Conservation (phyloP, 495 filamentous ascomycete genomes). For the Aspergillus affinis region DNA sequence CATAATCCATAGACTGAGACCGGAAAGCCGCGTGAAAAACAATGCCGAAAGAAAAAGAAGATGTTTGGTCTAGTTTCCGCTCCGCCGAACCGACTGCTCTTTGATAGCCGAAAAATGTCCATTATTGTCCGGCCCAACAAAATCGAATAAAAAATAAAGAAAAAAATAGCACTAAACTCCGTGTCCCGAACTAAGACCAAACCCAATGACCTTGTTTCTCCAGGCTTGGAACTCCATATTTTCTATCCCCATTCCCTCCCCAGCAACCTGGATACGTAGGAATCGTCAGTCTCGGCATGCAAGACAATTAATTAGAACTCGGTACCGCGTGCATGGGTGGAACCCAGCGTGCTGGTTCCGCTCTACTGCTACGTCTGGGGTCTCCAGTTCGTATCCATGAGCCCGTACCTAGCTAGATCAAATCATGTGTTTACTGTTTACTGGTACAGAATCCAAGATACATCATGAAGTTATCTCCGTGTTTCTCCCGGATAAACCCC, state of each 20-base stretch:
- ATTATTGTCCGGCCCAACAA: background rate
- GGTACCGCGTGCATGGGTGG: background rate
- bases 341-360: background rate
- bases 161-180: background rate
- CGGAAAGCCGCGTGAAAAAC: background rate
- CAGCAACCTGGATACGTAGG: no score
- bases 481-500: background rate
- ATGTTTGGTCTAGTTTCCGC: conserved; percentile 13
- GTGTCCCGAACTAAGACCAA: background rate
- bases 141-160: background rate
- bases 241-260: no score
- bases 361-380: background rate
- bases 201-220: background rate
- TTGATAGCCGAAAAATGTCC: background rate
- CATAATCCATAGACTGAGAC: no score
- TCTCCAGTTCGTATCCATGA: background rate
- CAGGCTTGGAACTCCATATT: background rate
- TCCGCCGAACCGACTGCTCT: conserved; percentile 25
- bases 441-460: background rate
- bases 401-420: no score
- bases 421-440: no score
- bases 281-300: background rate
- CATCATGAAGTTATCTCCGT: background rate
- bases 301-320: background rate
- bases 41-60: background rate